Conservation (phyloP, 768 basidiomycete species). For the Leccinum rimulosum region DNA sequence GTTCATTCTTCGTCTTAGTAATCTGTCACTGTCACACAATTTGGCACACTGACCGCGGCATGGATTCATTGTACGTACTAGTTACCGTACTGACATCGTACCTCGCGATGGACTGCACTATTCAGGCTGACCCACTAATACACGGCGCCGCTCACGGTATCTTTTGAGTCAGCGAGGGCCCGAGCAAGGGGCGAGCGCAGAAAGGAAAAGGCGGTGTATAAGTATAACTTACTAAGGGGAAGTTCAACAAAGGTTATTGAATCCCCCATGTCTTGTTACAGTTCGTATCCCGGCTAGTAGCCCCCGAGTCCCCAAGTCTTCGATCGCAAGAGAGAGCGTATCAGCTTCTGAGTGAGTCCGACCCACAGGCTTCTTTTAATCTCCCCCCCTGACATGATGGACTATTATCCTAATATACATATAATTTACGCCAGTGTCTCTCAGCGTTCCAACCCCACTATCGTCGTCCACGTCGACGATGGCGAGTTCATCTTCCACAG, state of each 20-base stretch:
- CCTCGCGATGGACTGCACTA: not conserved
- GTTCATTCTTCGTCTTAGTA: too few species aligned
- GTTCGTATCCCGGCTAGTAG: not conserved
- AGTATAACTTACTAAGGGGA: not conserved
- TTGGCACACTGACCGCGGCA: not conserved
- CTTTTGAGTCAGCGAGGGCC: not conserved
- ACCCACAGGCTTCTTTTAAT: not conserved
- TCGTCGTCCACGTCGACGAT: not conserved
- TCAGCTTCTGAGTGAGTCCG: not conserved
- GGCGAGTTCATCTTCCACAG: not conserved
- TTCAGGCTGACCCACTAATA: too few species aligned
- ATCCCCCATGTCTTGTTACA: not conserved
- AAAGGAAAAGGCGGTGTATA: not conserved
- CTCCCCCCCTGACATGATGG: not conserved
- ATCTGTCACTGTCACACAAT: too few species aligned
- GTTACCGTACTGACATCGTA: not conserved
- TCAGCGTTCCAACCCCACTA: not conserved
- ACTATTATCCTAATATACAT: not conserved
- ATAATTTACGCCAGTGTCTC: conserved; percentile 1
- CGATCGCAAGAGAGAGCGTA: not conserved
- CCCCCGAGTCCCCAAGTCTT: not conserved
- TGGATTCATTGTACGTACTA: not conserved
- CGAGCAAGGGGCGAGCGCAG: not conserved
- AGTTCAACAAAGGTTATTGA: not conserved
- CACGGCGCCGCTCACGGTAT: not conserved